These are phyloP conservation scores for Cyberlindnera bimundalis DNA, from an alignment of 805 yeast genomes.

Conservation along the genomic window DNA sequence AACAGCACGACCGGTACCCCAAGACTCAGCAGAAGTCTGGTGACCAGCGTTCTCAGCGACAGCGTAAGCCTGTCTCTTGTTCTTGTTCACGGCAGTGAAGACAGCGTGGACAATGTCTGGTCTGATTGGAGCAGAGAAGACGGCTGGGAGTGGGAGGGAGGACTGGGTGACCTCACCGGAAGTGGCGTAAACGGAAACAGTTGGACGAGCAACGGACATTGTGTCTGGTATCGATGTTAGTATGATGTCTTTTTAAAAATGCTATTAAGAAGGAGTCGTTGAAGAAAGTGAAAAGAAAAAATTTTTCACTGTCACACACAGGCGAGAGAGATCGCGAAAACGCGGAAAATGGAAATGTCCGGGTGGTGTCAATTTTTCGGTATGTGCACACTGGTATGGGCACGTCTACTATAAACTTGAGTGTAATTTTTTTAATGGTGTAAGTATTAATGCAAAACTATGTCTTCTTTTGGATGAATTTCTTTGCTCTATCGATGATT, in stretches of 20 bases:
- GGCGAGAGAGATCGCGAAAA: not conserved
- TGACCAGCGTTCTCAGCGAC: constrained; percentile 99
- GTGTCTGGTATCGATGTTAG: constrained; percentile 16
- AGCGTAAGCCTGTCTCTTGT: constrained; percentile 99
- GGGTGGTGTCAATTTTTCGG: constrained; percentile 4
- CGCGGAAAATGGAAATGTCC: constrained; percentile 3
- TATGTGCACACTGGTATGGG: constrained; percentile 1
- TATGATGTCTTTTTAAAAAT: constrained; percentile 1
- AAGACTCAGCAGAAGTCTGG: constrained; percentile 99
- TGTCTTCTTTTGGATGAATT: constrained; percentile 13
- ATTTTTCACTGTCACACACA: constrained; percentile 13
- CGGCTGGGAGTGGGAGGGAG: constrained; percentile 94
- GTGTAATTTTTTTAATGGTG: not conserved
- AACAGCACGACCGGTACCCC: constrained; percentile 99
- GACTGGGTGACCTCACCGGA: constrained; percentile 83
- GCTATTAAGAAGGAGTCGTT: not conserved
- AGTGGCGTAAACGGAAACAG: constrained; percentile 90
- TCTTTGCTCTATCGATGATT: constrained; percentile 16
- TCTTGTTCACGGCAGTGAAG: constrained; percentile 97
- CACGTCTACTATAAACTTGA: not conserved
- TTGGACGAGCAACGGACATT: constrained; percentile 65
- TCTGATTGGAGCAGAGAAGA: constrained; percentile 99
- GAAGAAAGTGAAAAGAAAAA: not conserved
- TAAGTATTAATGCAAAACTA: not conserved
- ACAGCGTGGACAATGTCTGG: constrained; percentile 99